Base-by-base conservation (phyloP, 805 yeast species). In the Jamesozyma hellenica region DNA sequence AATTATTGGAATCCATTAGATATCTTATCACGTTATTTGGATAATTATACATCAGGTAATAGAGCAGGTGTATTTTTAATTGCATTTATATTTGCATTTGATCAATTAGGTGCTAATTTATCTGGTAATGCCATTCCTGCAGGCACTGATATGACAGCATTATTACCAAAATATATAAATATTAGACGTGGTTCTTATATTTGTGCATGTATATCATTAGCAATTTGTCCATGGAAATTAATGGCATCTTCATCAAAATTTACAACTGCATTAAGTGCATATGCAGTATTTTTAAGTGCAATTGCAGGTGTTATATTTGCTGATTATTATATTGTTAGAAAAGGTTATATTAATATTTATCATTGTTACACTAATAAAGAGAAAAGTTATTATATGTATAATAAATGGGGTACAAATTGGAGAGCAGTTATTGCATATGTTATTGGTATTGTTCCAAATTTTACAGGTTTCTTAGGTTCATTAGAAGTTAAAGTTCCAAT, bases 381-480 rank as follows among this genome's bases (percentile, higher is more conserved):
- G 4, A 63, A 64, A 26, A 55, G 68, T 7, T 59, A 64, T 41
- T 87, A 86, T 64, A 71, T 71, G 63, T 85, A 74, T 63, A 70
- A 72, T 51, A 61, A 52, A 25, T 61, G 66, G 35, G 95, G 95
- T 30, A 50, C 75, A 59, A 84, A 85, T 56, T 83, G 94, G 92
- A 71, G 94, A 58, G 95, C 90, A 2, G 77, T 74, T 48, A 75
- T 70, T 26, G 92, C 95, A 1, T 86, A 86, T 57, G 58, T 86
- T 47, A 70, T 79, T 48, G 95, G 95, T 40, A 79, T 87, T 43
- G 65, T 77, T 28, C 92, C 94, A 35, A 86, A 85, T 52, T 79
- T 86, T 53, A 82, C 82, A 16, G 96, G 96, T 1, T 86, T 86
- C 51, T 90, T 80, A 6, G 86, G 94, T 46, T 86, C 87, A 9